These are phyloP conservation scores for Luffa acutangula DNA, from an alignment of 306 rosid genomes.

Conservation along the genomic window DNA sequence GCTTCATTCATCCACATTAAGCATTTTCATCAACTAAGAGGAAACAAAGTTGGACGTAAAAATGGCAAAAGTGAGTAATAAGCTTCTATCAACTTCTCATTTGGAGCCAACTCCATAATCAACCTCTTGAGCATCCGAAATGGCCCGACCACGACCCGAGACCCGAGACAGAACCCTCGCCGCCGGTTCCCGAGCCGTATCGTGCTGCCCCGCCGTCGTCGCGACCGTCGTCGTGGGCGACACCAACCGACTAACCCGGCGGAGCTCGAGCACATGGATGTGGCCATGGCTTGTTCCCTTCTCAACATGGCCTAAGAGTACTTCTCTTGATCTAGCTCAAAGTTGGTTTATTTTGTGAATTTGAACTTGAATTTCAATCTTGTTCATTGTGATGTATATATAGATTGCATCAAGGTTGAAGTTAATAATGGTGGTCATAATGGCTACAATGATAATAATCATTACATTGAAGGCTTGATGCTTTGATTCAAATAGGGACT, in stretches of 20 bases:
- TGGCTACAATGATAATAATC: constrained; percentile 63
- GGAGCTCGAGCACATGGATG: constrained; percentile 52
- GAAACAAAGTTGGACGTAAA: constrained; percentile 71
- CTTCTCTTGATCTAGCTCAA: background rate
- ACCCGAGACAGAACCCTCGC: constrained; percentile 53
- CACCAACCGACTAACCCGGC: constrained; percentile 39
- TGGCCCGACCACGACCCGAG: constrained; percentile 46
- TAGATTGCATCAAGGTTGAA: constrained; percentile 23
- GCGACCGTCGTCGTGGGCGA: constrained; percentile 37
- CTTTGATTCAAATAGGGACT: constrained; percentile 24
- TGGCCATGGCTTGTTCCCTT: constrained; percentile 26
- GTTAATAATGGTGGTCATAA: constrained; percentile 48
- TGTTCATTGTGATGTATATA: constrained; percentile 22
- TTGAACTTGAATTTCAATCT: background rate
- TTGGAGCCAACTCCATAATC: constrained; percentile 56
- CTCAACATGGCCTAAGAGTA: constrained; percentile 33
- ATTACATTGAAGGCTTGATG: constrained; percentile 44
- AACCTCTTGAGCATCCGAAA: constrained; percentile 65
- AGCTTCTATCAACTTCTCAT: constrained; percentile 46
- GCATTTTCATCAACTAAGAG: constrained; percentile 46
- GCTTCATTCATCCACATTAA: background rate
- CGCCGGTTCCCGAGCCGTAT: constrained; percentile 66
- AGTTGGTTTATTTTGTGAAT: background rate
- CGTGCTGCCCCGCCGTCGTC: constrained; percentile 52
- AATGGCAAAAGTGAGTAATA: constrained; percentile 63